Evolutionary conservation across 1,139 yeast genomes (phyloP).

Genomic region (Ogataea hybrid): DNA sequence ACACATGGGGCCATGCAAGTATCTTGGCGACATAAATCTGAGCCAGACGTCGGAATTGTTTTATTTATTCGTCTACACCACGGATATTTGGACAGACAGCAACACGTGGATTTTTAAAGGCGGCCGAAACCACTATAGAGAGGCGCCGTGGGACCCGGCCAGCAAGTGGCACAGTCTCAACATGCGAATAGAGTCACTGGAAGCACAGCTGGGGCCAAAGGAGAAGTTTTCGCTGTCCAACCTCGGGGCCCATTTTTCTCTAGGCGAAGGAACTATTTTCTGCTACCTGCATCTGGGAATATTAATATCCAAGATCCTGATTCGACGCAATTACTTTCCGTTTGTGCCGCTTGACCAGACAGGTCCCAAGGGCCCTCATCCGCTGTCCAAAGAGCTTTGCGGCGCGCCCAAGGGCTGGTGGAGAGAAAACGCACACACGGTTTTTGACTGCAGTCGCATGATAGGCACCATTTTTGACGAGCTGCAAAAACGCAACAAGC

Average conservation of each 20-base stretch:
- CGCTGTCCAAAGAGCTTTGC: slow-evolving; percentile 6
- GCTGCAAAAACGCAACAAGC: slow-evolving; percentile 6
- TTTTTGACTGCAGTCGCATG: slow-evolving; percentile 12
- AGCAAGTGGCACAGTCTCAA: slow-evolving; percentile 17
- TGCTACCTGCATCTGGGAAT: slow-evolving; percentile 18
- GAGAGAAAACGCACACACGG: slow-evolving; percentile 14
- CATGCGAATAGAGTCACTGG: slow-evolving; percentile 9
- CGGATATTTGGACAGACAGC: slow-evolving; percentile 21
- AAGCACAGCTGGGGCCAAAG: slow-evolving; percentile 12
- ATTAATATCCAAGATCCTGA: slow-evolving; percentile 11
- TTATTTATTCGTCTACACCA: slow-evolving; percentile 14
- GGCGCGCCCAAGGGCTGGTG: slow-evolving; percentile 18
- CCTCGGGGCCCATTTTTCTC: slow-evolving; percentile 11
- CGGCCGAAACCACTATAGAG: slow-evolving; percentile 8
- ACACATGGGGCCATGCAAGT: slow-evolving; percentile 3
- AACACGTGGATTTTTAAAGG: slow-evolving; percentile 17
- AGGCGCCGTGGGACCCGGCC: slow-evolving; percentile 17
- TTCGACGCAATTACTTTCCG: slow-evolving; percentile 20
- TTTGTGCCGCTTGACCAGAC: slow-evolving; percentile 17
- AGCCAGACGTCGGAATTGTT: slow-evolving; percentile 9
- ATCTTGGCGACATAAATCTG: slow-evolving; percentile 7
- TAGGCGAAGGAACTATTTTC: slow-evolving; percentile 15
- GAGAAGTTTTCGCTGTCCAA: slow-evolving; percentile 10
- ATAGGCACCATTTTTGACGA: slow-evolving; percentile 12
- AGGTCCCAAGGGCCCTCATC: slow-evolving; percentile 18